Evolutionary conservation across 495 filamentous ascomycete genomes (phyloP).

Genomic region (Trichoderma reesei): DNA sequence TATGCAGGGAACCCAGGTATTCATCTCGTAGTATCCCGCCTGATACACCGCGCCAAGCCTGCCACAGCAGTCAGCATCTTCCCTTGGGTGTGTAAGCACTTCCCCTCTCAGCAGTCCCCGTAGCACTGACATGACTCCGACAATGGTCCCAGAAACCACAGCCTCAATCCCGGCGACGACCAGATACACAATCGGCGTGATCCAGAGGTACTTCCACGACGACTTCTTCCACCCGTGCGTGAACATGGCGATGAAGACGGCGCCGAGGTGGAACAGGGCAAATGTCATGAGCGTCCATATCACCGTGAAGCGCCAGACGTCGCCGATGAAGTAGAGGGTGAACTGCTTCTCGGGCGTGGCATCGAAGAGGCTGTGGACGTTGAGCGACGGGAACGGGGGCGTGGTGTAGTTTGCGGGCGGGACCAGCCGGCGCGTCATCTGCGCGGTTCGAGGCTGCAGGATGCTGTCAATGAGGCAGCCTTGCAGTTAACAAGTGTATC

Average conservation of each 20-base stretch:
- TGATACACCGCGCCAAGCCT: conserved; percentile 85
- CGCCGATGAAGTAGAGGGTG: conserved; percentile 66
- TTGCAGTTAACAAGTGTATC: too few relatives aligned
- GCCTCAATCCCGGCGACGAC: conserved; percentile 72
- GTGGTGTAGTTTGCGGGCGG: conserved; percentile 58
- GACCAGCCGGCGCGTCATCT: conserved; percentile 14
- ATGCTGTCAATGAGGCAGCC: not conserved
- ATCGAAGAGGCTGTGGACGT: conserved; percentile 49
- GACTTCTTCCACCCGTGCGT: conserved; percentile 52
- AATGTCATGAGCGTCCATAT: conserved; percentile 76
- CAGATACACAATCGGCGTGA: conserved; percentile 65
- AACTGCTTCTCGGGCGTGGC: conserved; percentile 32
- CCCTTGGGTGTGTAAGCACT: too few relatives aligned
- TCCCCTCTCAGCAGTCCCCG: not conserved
- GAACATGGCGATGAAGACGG: conserved; percentile 59
- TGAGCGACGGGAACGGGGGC: conserved; percentile 81
- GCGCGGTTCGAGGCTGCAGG: not conserved
- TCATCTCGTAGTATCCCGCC: conserved; percentile 84
- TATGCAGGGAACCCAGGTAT: conserved; percentile 91
- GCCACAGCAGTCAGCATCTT: conserved; percentile 19
- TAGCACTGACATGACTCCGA: conserved; percentile 74
- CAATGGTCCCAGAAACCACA: conserved; percentile 75
- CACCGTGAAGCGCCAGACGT: conserved; percentile 89
- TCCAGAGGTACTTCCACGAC: conserved; percentile 63
- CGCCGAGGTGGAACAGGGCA: conserved; percentile 56